phyloP scores from a whole-genome alignment of 345 rosid species.

The Theobroma cacao region DNA sequence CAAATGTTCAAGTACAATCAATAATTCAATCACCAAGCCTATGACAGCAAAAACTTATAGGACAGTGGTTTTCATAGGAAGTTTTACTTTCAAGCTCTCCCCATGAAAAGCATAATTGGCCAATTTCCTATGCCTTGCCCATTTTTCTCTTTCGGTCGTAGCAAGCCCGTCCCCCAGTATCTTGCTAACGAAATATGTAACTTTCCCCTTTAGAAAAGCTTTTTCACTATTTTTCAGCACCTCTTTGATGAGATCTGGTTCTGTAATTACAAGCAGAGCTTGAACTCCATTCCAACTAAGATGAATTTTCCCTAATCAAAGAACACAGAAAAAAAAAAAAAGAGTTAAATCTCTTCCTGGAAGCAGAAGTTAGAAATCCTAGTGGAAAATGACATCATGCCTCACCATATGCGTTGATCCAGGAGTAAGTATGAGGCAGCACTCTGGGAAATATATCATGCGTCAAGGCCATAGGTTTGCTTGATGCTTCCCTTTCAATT shows the following conservation, averaged over 20 bases:
- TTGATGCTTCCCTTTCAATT: slow-evolving; percentile 14
- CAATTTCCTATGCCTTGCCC: slow-evolving; percentile 41
- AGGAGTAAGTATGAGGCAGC: slow-evolving; percentile 24
- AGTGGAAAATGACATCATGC: no score
- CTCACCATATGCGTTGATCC: slow-evolving; percentile 31
- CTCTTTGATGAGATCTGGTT: slow-evolving; percentile 41
- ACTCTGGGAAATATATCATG: slow-evolving; percentile 25
- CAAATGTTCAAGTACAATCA: no score
- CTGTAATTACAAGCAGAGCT: slow-evolving; percentile 36
- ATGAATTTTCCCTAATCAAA: slow-evolving; percentile 30
- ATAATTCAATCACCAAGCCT: no score
- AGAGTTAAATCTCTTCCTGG: neutral
- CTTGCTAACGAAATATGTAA: slow-evolving; percentile 1
- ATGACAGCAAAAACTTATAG: no score
- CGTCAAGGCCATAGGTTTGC: slow-evolving; percentile 22
- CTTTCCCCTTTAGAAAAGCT: slow-evolving; percentile 12
- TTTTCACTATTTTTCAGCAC: slow-evolving; percentile 32
- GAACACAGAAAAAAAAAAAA: no score
- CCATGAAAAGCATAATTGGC: slow-evolving; percentile 48
- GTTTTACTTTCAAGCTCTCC: slow-evolving; percentile 37
- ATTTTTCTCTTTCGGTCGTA: slow-evolving; percentile 31
- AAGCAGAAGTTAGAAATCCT: no score
- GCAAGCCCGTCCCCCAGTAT: slow-evolving; percentile 38
- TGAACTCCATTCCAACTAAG: slow-evolving; percentile 34
- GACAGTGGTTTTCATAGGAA: no score